Evolutionary conservation across 2,329 filamentous ascomycete genomes (phyloP), one percentile per base, ranked within the genome.

Genomic region (Coleophoma cylindrospora): DNA sequence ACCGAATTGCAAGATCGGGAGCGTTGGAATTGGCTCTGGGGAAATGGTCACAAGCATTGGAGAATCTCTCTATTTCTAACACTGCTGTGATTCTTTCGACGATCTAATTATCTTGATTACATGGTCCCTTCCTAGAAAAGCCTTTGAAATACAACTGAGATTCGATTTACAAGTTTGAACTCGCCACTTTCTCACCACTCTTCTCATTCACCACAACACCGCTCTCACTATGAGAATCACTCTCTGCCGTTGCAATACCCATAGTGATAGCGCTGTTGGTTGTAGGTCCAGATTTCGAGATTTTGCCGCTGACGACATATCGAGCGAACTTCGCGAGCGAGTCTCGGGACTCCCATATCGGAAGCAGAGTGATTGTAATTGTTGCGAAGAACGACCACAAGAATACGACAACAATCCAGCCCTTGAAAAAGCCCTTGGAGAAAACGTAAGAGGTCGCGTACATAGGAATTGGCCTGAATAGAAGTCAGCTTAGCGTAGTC

Each of bases 361-460:
- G 60, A 13, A 62, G 43, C 14, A 62, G 34, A 2, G 53, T 58
- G 46, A 61, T 61, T 4, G 51, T 54, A 4, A 48, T 50, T 1
- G 57, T 43, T 45, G 60, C 60, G 36, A 53, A 57, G 50, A 60
- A 58, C 1, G 57, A 57, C 60, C 59, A 62, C 4, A 63, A 21
- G 38, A 63, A 61, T 4, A 54, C 52, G 4, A 62, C 50, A 7
- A 57, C 56, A 33, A 62, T 51, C 60, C 60, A 63, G 33, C 55
- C 58, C 15, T 50, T 59, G 50, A 61, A 63, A 48, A 63, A 63
- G 9, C 43, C 48, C 43, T 53, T 50, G 11, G 47, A 50, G 27
- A 53, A 53, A 5, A 53, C 49, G 46, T 21, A 8, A n/a, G 7
- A 11, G 17, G 8, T 21, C n/a, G 40, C 13, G 33, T 34, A 43